Evolutionary conservation across 2,329 filamentous ascomycete genomes (phyloP), one percentile per base, ranked within the genome.

Genomic region (Trichoderma atrobrunneum): DNA sequence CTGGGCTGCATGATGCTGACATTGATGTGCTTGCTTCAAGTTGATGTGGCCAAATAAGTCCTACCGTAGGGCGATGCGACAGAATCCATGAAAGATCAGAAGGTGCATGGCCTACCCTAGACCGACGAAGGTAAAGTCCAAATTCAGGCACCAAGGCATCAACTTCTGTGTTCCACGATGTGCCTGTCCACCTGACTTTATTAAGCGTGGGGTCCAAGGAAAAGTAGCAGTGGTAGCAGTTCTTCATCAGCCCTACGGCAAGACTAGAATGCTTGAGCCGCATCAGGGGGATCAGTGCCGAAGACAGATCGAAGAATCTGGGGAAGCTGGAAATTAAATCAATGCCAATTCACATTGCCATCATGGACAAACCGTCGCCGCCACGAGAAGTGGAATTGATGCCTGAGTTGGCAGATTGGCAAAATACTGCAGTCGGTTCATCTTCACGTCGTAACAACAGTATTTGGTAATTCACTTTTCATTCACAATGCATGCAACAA

Each of bases 241-340:
- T 70, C 66, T 71, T 70, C 48, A 71, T 72, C 71, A 72, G 71
- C 71, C 71, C 71, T 72, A 72, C 67, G 51, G 34, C 66, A 70
- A 43, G 62, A 32, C 71, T 60, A 72, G 39, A 70, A 70, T 57
- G 57, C 59, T 60, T 63, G 71, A 70, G 71, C 71, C 71, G 71
- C 71, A 72, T 70, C 70, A 62, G 62, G 62, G 63, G 62, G 24
- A 60, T 70, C 71, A 36, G 57, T 72, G 71, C 71, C 71, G 66
- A 43, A 34, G 60, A 56, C 36, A 65, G 71, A 72, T 72, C 71
- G 51, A 65, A 28, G 48, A 72, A 63, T 56, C 51, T 14, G 70
- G 70, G 70, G 60, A 69, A 72, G 63, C 70, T 72, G 24, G 61
- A 34, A 57, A 72, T 63, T 59, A 32, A 63, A 54, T 51, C 57